Evolutionary conservation across 768 basidiomycete genomes (phyloP).

Genomic region (Crepidotus variabilis): DNA sequence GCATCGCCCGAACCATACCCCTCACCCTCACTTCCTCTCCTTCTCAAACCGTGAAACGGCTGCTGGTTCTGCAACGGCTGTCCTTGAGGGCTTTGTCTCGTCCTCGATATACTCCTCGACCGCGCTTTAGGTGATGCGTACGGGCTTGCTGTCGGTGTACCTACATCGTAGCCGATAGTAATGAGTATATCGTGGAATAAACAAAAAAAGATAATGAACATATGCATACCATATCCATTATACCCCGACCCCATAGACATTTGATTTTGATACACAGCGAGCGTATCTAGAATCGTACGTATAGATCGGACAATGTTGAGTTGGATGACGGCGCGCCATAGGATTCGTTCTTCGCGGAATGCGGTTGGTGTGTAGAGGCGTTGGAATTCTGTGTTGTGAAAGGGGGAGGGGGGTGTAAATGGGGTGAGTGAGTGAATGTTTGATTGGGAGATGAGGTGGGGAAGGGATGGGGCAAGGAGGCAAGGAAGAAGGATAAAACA

Average conservation of each 20-base stretch:
- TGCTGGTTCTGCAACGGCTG: too few relatives aligned
- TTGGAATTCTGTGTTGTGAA: constrained; percentile 68
- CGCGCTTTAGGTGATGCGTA: constrained; percentile 33
- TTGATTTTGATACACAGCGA: constrained; percentile 4
- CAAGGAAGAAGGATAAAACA: constrained; percentile 15
- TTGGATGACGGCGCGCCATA: constrained; percentile 84
- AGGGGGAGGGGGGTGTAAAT: too few relatives aligned
- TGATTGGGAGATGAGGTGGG: background rate
- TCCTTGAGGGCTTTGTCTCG: too few relatives aligned
- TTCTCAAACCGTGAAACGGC: too few relatives aligned
- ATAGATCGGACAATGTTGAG: constrained; percentile 79
- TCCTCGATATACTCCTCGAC: constrained; percentile 30
- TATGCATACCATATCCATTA: too few relatives aligned
- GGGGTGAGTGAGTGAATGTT: too few relatives aligned
- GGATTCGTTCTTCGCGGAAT: constrained; percentile 69
- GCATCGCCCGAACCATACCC: constrained; percentile 10
- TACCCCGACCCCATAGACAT: too few relatives aligned
- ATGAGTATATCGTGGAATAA: too few relatives aligned
- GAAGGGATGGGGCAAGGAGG: background rate
- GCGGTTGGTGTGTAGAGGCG: constrained; percentile 69
- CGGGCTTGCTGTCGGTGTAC: constrained; percentile 27
- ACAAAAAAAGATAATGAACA: too few relatives aligned
- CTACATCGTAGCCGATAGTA: too few relatives aligned
- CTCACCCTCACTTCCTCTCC: too few relatives aligned
- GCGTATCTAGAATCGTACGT: constrained; percentile 65